Base-by-base conservation (phyloP, 2,329 filamentous ascomycete species). In the Stemphylium lycopersici region DNA sequence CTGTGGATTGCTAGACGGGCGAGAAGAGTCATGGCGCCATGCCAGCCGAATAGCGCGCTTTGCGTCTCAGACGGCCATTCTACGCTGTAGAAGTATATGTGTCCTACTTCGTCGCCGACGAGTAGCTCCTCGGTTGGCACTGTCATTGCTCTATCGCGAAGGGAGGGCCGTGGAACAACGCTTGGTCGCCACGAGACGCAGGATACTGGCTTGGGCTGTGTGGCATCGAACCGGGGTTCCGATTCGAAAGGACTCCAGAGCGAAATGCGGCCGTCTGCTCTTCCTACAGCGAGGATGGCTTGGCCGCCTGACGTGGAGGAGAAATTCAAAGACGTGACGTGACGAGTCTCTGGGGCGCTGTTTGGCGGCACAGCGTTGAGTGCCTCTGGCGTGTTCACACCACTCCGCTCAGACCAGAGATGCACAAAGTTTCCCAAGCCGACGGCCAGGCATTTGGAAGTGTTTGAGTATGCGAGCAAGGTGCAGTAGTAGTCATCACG, bases 401-500 rank as follows among this genome's bases (percentile, higher is more conserved):
- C 89, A 26, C 80, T 79, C 31, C 79, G 76, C 71, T 98, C 93
- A 0, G 91, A 93, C 95, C 93, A 99, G 4, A 90, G 84, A 72
- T 96, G 97, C 4, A 99, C 84, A 32, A 87, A 81, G 48, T 88
- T 86, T 0, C 88, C 88, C 12, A 98, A 81, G 0, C 91, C 93
- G 15, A 98, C 90, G 15, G 91, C 93, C 13, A 99, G 82, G 12
- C 88, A 90, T 48, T 89, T 84, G 45, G 86, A 84, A 6, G 85
- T 89, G 36, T 83, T 75, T 0, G 89, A 96, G 73, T 96, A 98
- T 8, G 95, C 91, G 48, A 99, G 81, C 2, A 93, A 83, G 0
- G 93, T 95, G 76, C 92, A 97, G 73, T 99, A 99, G 73, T 93
- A 99, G 74, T 99, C 93, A 67, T 98, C 92, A 52, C 91, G 87